A percentile compares a stretch with the other conserved stretches of the same genome.
Evolutionary conservation across 805 yeast genomes (phyloP).

Genomic region (Lipomyces mesembrius): DNA sequence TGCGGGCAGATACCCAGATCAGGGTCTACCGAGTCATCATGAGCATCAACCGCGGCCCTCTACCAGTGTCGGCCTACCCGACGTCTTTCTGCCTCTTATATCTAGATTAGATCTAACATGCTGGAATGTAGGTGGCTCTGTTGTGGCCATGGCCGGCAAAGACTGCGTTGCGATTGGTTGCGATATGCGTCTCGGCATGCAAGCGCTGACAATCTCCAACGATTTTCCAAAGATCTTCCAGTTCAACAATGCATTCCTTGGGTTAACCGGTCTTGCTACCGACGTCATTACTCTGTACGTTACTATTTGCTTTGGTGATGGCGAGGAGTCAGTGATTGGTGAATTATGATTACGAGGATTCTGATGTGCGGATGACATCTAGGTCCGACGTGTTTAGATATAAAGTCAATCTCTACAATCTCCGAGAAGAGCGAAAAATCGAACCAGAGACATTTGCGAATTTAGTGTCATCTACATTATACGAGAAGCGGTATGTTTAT

Average conservation of each 20-base stretch:
- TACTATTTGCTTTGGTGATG: neutral
- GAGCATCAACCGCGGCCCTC: neutral
- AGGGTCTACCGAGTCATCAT: neutral
- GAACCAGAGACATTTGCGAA: conserved; percentile 95
- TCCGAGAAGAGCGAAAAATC: conserved; percentile 87
- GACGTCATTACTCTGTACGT: conserved; percentile 79
- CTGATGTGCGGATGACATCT: neutral
- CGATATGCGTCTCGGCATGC: conserved; percentile 91
- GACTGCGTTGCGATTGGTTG: conserved; percentile 98
- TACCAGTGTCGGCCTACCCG: neutral
- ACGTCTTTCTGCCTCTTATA: too few relatives aligned
- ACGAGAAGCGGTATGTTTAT: conserved; percentile 71
- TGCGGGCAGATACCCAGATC: neutral
- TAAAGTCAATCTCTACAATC: conserved; percentile 84
- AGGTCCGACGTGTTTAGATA: conserved; percentile 73
- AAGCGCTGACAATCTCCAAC: conserved; percentile 88
- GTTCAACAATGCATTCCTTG: conserved; percentile 76
- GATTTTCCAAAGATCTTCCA: conserved; percentile 91
- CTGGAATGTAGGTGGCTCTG: conserved; percentile 72
- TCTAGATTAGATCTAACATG: neutral
- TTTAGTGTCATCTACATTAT: conserved; percentile 84
- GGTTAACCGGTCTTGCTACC: conserved; percentile 92
- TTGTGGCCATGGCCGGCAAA: conserved; percentile 98
- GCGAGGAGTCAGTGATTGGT: neutral
- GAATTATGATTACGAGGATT: neutral